Evolutionary conservation across 345 rosid genomes (phyloP).

Genomic region (Syzygium oleosum): DNA sequence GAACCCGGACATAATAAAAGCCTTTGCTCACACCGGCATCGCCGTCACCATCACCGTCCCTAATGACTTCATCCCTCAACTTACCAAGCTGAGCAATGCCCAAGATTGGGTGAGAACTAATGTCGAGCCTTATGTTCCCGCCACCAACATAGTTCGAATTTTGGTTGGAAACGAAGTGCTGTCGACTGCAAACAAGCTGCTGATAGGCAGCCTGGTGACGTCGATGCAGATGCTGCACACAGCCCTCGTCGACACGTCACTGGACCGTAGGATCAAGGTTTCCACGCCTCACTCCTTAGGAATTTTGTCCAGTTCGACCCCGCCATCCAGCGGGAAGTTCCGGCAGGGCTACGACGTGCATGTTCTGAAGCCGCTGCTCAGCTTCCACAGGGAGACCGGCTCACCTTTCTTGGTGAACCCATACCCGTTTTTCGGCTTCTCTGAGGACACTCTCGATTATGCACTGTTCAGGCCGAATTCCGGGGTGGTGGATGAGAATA

Average conservation of each 20-base stretch:
- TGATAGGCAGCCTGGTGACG: slow-evolving; percentile 40
- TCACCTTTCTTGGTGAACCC: slow-evolving; percentile 82
- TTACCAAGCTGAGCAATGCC: slow-evolving; percentile 41
- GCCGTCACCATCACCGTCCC: slow-evolving; percentile 56
- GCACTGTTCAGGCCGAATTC: slow-evolving; percentile 64
- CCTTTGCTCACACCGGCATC: slow-evolving; percentile 61
- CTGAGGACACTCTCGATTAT: slow-evolving; percentile 51
- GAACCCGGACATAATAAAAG: slow-evolving; percentile 41
- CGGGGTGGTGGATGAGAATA: slow-evolving; percentile 43
- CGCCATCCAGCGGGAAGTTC: slow-evolving; percentile 68
- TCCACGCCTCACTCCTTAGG: slow-evolving; percentile 84
- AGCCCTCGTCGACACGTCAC: slow-evolving; percentile 44
- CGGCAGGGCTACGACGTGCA: slow-evolving; percentile 51
- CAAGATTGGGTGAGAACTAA: slow-evolving; percentile 52
- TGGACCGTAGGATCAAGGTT: slow-evolving; percentile 58
- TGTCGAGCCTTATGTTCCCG: slow-evolving; percentile 47
- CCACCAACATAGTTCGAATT: slow-evolving; percentile 63
- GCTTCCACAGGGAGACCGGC: slow-evolving; percentile 48
- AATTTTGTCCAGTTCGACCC: slow-evolving; percentile 51
- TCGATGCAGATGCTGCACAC: slow-evolving; percentile 75
- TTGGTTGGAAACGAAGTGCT: slow-evolving; percentile 84
- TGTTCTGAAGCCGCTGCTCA: slow-evolving; percentile 66
- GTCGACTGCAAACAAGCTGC: slow-evolving; percentile 35
- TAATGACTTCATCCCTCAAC: slow-evolving; percentile 59
- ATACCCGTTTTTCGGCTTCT: slow-evolving; percentile 77